These are phyloP conservation scores for Cercospora sp. DNA, from an alignment of 2,329 filamentous ascomycete species.

Conservation along the genomic window DNA sequence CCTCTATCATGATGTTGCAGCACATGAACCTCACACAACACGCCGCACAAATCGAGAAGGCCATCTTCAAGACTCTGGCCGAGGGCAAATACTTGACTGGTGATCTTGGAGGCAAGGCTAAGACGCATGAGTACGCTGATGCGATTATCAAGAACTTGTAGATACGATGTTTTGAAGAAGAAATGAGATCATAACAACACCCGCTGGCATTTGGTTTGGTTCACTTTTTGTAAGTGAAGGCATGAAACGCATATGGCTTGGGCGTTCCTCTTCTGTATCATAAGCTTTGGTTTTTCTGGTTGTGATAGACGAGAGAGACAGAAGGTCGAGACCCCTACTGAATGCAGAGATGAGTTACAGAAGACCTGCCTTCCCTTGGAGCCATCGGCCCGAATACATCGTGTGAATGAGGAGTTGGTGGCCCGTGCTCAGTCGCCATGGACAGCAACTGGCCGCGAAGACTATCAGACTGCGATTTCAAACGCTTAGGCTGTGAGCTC, in stretches of 20 bases:
- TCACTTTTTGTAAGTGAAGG: neutral
- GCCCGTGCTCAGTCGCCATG: neutral
- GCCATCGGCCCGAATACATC: neutral
- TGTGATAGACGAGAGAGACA: slow-evolving; percentile 1
- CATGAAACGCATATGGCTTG: slow-evolving; percentile 5
- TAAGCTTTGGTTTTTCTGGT: slow-evolving; percentile 1
- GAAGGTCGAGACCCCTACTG: neutral
- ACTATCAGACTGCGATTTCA: neutral
- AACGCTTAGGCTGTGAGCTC: neutral
- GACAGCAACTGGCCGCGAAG: neutral
- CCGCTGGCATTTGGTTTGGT: slow-evolving; percentile 4
- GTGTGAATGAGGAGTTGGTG: neutral
- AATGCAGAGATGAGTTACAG: neutral
- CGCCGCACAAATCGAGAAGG: slow-evolving; percentile 85
- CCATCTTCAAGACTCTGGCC: slow-evolving; percentile 90
- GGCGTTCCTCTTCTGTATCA: slow-evolving; percentile 7
- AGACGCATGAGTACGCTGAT: slow-evolving; percentile 89
- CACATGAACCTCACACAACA: slow-evolving; percentile 91
- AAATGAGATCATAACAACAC: neutral
- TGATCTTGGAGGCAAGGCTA: slow-evolving; percentile 92
- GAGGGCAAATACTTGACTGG: slow-evolving; percentile 96
- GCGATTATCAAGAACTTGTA: slow-evolving; percentile 76
- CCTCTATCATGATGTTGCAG: slow-evolving; percentile 98
- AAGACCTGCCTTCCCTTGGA: neutral
- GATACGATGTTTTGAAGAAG: slow-evolving; percentile 16